phyloP scores from a whole-genome alignment of 1,139 yeast genomes.

The Zhuliangozyma blackwelliae region DNA sequence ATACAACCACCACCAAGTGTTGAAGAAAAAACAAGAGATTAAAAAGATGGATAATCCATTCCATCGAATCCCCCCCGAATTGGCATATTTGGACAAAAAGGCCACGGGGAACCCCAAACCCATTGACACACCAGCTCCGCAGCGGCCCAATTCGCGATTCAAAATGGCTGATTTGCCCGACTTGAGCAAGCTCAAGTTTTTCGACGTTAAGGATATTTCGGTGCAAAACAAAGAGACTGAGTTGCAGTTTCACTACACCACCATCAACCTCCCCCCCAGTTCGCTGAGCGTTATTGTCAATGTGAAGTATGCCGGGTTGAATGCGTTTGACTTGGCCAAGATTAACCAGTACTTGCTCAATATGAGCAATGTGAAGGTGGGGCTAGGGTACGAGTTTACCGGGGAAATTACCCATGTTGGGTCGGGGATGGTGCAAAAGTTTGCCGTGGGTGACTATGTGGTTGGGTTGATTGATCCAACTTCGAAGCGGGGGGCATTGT shows the following conservation, averaged over 20 bases:
- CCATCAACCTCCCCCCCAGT: constrained; percentile 32
- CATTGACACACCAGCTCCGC: constrained; percentile 4
- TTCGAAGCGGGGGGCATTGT: constrained; percentile 35
- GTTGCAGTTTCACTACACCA: constrained; percentile 40
- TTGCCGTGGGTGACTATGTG: constrained; percentile 31
- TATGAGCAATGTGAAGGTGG: constrained; percentile 35
- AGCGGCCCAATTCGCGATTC: constrained; percentile 6
- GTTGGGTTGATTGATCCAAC: constrained; percentile 34
- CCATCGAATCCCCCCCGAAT: constrained; percentile 43
- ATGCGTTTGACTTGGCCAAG: constrained; percentile 37
- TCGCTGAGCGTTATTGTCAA: constrained; percentile 32
- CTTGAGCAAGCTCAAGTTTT: constrained; percentile 28
- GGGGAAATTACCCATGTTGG: constrained; percentile 36
- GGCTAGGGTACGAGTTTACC: constrained; percentile 41
- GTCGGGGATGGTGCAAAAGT: constrained; percentile 17
- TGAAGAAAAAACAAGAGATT: constrained; percentile 24
- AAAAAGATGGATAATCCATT: constrained; percentile 29
- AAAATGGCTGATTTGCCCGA: constrained; percentile 10
- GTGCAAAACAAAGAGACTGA: constrained; percentile 41
- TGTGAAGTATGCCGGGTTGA: constrained; percentile 34
- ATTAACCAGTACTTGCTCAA: constrained; percentile 34
- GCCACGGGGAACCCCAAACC: constrained; percentile 5
- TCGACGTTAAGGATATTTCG: constrained; percentile 39
- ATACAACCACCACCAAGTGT: constrained; percentile 27
- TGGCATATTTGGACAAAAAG: constrained; percentile 32